A percentile compares a stretch with the other conserved stretches of the same genome.
These are phyloP conservation scores for Alternaria tenuissima DNA, from an alignment of 2,329 filamentous ascomycete genomes.

Conservation along the genomic window DNA sequence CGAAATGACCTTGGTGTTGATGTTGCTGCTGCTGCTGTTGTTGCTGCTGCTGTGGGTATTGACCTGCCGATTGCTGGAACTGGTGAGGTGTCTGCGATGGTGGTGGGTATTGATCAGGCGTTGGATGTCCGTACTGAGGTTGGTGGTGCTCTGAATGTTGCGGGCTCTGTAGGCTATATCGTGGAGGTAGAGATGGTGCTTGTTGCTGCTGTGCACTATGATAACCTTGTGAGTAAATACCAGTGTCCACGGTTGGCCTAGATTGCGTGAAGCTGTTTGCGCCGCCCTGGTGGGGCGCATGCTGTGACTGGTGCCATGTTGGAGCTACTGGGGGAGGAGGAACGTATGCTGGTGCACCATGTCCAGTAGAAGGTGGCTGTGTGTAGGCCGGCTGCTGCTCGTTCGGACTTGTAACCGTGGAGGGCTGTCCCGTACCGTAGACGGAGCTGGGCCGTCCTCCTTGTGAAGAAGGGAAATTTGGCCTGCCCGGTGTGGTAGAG, in stretches of 20 bases:
- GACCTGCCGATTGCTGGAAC: slow-evolving; percentile 6
- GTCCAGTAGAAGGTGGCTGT: slow-evolving; percentile 32
- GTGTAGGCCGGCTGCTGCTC: slow-evolving; percentile 47
- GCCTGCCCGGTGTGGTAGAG: slow-evolving; percentile 41
- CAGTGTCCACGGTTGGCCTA: slow-evolving; percentile 38
- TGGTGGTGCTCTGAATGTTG: slow-evolving; percentile 23
- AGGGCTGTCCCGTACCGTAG: slow-evolving; percentile 38
- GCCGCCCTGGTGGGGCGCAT: slow-evolving; percentile 43
- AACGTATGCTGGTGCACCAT: slow-evolving; percentile 31
- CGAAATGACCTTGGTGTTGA: slow-evolving; percentile 28
- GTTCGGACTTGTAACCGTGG: slow-evolving; percentile 40
- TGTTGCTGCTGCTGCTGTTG: slow-evolving; percentile 14
- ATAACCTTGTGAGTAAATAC: slow-evolving; percentile 35
- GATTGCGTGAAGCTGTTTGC: slow-evolving; percentile 45
- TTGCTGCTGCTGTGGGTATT: background rate
- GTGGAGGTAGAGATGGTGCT: slow-evolving; percentile 16
- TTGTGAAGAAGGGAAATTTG: slow-evolving; percentile 44
- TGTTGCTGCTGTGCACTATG: slow-evolving; percentile 33
- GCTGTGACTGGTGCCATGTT: slow-evolving; percentile 49
- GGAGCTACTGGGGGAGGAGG: slow-evolving; percentile 49
- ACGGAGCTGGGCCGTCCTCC: slow-evolving; percentile 38
- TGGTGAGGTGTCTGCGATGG: slow-evolving; percentile 10
- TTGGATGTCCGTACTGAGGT: slow-evolving; percentile 13
- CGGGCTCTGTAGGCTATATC: slow-evolving; percentile 6
- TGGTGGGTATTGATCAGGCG: slow-evolving; percentile 22